These are phyloP conservation scores for Melocanna baccifera DNA, from an alignment of 176 grass and related monocot species.

Conservation along the genomic window DNA sequence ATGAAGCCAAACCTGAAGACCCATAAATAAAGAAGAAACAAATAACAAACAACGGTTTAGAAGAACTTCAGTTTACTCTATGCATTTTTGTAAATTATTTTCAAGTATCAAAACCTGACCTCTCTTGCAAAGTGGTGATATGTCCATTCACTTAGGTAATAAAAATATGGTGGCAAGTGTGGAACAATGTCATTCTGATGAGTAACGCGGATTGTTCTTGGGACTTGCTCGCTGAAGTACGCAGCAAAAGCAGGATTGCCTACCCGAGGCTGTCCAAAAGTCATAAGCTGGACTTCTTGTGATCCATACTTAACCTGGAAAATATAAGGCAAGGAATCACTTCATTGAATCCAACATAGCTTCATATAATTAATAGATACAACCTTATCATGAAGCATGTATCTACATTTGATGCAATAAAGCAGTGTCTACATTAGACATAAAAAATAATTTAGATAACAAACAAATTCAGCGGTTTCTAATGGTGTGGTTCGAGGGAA, in stretches of 20 bases:
- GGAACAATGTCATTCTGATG: conserved; percentile 90
- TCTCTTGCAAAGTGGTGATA: conserved; percentile 91
- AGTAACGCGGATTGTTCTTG: conserved; percentile 71
- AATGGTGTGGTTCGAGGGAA: background rate
- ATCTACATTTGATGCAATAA: conserved; percentile 6
- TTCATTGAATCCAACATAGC: background rate
- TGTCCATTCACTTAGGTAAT: conserved; percentile 64
- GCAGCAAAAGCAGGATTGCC: conserved; percentile 84
- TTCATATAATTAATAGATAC: conserved; percentile 1
- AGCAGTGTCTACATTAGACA: background rate
- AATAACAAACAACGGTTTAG: background rate
- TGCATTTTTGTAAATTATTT: background rate
- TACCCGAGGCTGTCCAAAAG: conserved; percentile 90
- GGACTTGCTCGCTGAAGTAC: conserved; percentile 63
- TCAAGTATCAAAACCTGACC: conserved; percentile 37
- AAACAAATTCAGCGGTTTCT: background rate
- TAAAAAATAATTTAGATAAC: background rate
- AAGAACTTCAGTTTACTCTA: background rate
- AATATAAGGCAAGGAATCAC: conserved; percentile 2
- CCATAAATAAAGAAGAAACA: conserved; percentile 16
- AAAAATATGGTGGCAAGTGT: conserved; percentile 85
- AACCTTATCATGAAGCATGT: background rate
- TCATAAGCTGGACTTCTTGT: conserved; percentile 59
- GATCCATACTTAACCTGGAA: conserved; percentile 66
- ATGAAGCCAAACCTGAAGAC: conserved; percentile 69